A percentile compares a stretch with the other conserved stretches of the same genome.
Conservation (phyloP, 345 rosid species). For the Raphanus raphanistrum region DNA sequence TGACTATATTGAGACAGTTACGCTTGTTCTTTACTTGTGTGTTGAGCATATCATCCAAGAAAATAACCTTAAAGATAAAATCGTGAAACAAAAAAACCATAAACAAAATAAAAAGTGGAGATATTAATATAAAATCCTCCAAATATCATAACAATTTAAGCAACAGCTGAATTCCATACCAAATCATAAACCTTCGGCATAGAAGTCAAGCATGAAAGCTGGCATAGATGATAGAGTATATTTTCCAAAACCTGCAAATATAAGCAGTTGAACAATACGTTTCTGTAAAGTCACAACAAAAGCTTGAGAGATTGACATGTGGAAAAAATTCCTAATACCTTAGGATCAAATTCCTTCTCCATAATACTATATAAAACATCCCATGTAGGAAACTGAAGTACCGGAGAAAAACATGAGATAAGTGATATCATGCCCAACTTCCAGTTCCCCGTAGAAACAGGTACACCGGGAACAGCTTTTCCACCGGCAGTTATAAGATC, state of each 20-base stretch:
- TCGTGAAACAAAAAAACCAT: not conserved
- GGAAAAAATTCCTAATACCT: conserved; percentile 47
- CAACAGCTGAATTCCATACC: conserved; percentile 49
- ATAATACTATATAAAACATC: conserved; percentile 61
- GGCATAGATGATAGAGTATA: conserved; percentile 62
- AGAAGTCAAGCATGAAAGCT: conserved; percentile 53
- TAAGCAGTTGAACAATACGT: conserved; percentile 14
- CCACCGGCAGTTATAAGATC: conserved; percentile 55
- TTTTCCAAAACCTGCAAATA: conserved; percentile 62
- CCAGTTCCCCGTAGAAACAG: conserved; percentile 61
- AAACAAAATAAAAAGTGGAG: conserved; percentile 14
- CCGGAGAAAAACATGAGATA: conserved; percentile 65
- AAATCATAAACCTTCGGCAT: conserved; percentile 51
- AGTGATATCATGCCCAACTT: conserved; percentile 79
- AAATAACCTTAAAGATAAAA: conserved; percentile 50
- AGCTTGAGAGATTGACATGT: conserved; percentile 18
- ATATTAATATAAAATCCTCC: conserved; percentile 7
- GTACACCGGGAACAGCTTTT: conserved; percentile 41
- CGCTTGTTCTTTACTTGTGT: conserved; percentile 55
- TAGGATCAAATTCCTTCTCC: conserved; percentile 59
- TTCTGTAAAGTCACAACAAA: conserved; percentile 20
- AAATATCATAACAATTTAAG: conserved; percentile 18
- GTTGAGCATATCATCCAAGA: conserved; percentile 54
- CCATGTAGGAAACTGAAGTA: conserved; percentile 57
- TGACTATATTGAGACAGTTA: conserved; percentile 62